These are phyloP conservation scores for Podaxis mareebaensis DNA, from an alignment of 768 basidiomycete genomes.

Conservation along the genomic window DNA sequence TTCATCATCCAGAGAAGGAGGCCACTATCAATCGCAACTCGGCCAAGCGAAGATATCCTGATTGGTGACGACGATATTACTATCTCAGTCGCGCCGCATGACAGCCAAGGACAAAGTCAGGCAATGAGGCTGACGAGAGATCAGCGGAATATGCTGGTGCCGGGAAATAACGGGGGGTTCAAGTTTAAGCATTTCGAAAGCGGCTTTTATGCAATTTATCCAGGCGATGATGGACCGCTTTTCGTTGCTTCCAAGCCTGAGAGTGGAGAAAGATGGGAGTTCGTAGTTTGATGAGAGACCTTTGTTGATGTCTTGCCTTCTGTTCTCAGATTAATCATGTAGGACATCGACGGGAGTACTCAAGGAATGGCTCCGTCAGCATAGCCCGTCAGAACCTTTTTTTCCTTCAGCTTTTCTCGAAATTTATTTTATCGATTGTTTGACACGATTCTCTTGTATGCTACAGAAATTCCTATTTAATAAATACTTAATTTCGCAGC, in stretches of 20 bases:
- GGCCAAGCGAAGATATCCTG: not conserved
- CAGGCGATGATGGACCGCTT: not conserved
- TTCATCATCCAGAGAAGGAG: not conserved
- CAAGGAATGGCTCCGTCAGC: too few relatives aligned
- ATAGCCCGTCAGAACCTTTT: too few relatives aligned
- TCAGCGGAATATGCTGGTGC: not conserved
- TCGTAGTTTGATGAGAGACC: not conserved
- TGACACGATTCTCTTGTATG: too few relatives aligned
- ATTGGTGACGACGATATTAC: not conserved
- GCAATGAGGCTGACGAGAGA: not conserved
- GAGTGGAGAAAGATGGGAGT: not conserved
- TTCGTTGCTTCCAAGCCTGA: not conserved
- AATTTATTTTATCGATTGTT: too few relatives aligned
- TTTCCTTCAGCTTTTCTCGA: too few relatives aligned
- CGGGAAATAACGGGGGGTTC: not conserved
- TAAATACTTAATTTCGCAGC: too few relatives aligned
- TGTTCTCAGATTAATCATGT: too few relatives aligned
- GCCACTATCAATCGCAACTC: not conserved
- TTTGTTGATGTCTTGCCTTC: not conserved
- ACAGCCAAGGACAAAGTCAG: not conserved
- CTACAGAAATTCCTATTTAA: too few relatives aligned
- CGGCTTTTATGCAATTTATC: not conserved
- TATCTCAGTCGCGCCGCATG: not conserved
- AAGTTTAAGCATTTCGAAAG: not conserved
- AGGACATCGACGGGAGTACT: too few relatives aligned